phyloP scores from a whole-genome alignment of 805 yeast species.

The Saturnispora gosingensis region DNA sequence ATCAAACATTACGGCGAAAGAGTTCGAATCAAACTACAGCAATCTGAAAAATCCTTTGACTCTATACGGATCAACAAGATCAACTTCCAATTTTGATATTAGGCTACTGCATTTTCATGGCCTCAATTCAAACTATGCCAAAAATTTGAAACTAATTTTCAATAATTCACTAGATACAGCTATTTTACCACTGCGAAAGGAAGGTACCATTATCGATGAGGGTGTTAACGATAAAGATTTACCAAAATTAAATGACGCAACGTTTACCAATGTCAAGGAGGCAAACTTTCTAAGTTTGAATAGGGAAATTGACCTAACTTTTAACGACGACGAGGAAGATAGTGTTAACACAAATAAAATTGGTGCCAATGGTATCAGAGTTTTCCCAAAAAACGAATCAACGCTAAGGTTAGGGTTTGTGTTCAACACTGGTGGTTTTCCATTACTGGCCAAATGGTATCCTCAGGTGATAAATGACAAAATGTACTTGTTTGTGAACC shows the following conservation, averaged over 20 bases:
- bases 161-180: background rate
- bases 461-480: slow-evolving; percentile 14
- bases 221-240: background rate
- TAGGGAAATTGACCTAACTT: slow-evolving; percentile 12
- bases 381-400: slow-evolving; percentile 15
- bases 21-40: background rate
- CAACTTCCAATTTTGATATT: slow-evolving; percentile 3
- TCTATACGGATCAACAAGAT: slow-evolving; percentile 2
- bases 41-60: slow-evolving; percentile 2
- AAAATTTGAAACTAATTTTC: background rate
- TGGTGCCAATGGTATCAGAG: slow-evolving; percentile 3
- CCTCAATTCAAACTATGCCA: background rate
- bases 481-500: slow-evolving; percentile 23
- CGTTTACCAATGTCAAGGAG: background rate
- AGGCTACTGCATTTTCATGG: slow-evolving; percentile 5
- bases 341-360: background rate
- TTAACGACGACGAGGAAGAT: slow-evolving; percentile 9
- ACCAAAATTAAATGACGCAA: background rate
- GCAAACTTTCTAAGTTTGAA: slow-evolving; percentile 11
- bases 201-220: background rate
- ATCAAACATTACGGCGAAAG: background rate
- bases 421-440: slow-evolving; percentile 26
- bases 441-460: slow-evolving; percentile 22
- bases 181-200: slow-evolving; percentile 1
- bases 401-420: slow-evolving; percentile 19